These are phyloP conservation scores for Colletotrichum phormii DNA, from an alignment of 2,329 filamentous ascomycete species.

Conservation along the genomic window DNA sequence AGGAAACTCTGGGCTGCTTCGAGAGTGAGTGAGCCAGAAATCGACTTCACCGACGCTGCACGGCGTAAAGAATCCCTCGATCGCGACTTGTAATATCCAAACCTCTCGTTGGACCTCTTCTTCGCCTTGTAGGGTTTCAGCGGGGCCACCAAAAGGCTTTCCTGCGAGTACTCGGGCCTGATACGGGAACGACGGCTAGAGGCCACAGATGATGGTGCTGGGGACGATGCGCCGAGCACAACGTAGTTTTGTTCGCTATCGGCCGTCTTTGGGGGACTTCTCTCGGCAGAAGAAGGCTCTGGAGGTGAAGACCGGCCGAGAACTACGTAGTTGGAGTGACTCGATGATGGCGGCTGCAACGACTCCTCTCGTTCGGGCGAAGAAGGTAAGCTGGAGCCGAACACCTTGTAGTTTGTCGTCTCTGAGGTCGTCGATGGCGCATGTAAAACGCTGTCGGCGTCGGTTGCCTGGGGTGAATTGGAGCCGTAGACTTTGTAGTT, in stretches of 20 bases:
- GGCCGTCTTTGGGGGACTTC: slow-evolving; percentile 47
- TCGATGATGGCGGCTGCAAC: slow-evolving; percentile 53
- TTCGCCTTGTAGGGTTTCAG: slow-evolving; percentile 60
- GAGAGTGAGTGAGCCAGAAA: slow-evolving; percentile 65
- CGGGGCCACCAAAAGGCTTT: slow-evolving; percentile 69
- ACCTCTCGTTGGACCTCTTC: slow-evolving; percentile 59
- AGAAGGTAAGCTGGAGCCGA: slow-evolving; percentile 59
- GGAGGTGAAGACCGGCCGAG: slow-evolving; percentile 62
- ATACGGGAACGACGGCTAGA: slow-evolving; percentile 45
- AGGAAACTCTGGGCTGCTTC: slow-evolving; percentile 56
- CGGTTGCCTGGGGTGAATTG: slow-evolving; percentile 54
- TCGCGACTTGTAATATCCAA: slow-evolving; percentile 60
- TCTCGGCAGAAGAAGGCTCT: slow-evolving; percentile 52
- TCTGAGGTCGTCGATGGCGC: slow-evolving; percentile 59
- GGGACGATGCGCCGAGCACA: slow-evolving; percentile 58
- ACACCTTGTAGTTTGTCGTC: slow-evolving; percentile 66
- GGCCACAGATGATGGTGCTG: slow-evolving; percentile 53
- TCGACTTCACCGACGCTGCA: slow-evolving; percentile 65
- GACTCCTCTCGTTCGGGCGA: slow-evolving; percentile 52
- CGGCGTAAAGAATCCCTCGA: slow-evolving; percentile 64
- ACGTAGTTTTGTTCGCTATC: slow-evolving; percentile 65
- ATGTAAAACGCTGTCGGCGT: slow-evolving; percentile 50
- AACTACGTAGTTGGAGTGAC: slow-evolving; percentile 63
- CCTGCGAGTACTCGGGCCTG: slow-evolving; percentile 66
- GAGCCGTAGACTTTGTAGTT: slow-evolving; percentile 67